phyloP scores from a whole-genome alignment of 805 yeast species.

The Brettanomyces custersianus region DNA sequence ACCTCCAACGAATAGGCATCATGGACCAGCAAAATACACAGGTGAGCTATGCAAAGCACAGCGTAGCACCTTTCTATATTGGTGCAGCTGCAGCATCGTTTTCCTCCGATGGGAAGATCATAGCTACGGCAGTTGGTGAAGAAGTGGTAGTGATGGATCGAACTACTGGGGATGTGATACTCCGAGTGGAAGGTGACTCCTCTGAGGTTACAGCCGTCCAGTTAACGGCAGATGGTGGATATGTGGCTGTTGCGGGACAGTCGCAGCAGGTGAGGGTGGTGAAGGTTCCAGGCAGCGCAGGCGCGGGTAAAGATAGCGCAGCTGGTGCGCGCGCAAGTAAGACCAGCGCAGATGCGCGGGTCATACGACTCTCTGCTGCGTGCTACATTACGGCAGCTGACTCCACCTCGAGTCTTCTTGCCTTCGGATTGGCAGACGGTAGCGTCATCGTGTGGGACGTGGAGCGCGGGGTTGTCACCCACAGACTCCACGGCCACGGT shows the following conservation, averaged over 20 bases:
- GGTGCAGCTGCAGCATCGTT: constrained; percentile 75
- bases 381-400: constrained; percentile 73
- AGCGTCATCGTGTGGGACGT: constrained; percentile 86
- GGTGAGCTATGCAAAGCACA: constrained; percentile 29
- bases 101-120: constrained; percentile 47
- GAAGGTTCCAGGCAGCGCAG: constrained; percentile 30
- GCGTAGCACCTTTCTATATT: constrained; percentile 75
- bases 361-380: constrained; percentile 64
- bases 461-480: constrained; percentile 80
- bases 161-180: constrained; percentile 45
- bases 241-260: constrained; percentile 68
- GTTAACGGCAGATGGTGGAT: constrained; percentile 66
- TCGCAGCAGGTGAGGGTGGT: constrained; percentile 74
- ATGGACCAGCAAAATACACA: no score
- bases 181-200: constrained; percentile 75
- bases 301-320: no score
- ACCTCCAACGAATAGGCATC: no score
- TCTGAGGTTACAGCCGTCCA: constrained; percentile 67
- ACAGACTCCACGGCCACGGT: constrained; percentile 88
- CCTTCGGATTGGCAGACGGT: constrained; percentile 95
- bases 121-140: constrained; percentile 78
- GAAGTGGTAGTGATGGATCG: constrained; percentile 66
- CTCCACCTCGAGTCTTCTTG: constrained; percentile 72
- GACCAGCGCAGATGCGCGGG: constrained; percentile 33
- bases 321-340: no score